These are phyloP conservation scores for Chrysoporthe austroafricana DNA, from an alignment of 2,329 filamentous ascomycete species.

Conservation along the genomic window DNA sequence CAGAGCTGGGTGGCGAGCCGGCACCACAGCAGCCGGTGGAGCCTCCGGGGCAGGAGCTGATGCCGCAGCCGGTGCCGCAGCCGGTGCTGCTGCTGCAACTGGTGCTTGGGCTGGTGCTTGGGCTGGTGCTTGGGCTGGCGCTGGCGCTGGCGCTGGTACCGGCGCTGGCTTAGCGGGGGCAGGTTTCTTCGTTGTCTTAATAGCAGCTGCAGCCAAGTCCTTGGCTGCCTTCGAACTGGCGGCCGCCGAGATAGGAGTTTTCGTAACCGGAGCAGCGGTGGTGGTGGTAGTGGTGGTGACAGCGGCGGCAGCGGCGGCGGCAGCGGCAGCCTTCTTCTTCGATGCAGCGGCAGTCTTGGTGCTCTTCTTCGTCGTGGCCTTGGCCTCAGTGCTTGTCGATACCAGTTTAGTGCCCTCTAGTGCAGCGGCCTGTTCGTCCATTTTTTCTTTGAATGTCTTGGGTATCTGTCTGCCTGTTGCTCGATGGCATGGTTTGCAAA, in stretches of 20 bases:
- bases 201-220: slow-evolving; percentile 8
- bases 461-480: slow-evolving; percentile 25
- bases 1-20: slow-evolving; percentile 11
- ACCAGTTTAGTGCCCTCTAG: slow-evolving; percentile 12
- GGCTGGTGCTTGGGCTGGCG: background rate
- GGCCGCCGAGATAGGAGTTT: slow-evolving; percentile 6
- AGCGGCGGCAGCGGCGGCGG: slow-evolving; percentile 5
- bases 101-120: background rate
- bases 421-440: slow-evolving; percentile 22
- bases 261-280: slow-evolving; percentile 18
- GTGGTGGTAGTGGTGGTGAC: slow-evolving; percentile 1
- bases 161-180: background rate
- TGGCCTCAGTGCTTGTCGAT: slow-evolving; percentile 17
- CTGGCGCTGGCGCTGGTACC: background rate
- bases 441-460: slow-evolving; percentile 23
- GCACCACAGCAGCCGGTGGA: slow-evolving; percentile 2
- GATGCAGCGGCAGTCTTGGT: slow-evolving; percentile 14
- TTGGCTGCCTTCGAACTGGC: slow-evolving; percentile 16
- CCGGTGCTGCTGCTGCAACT: no score
- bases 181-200: slow-evolving; percentile 18
- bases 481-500: slow-evolving; percentile 43
- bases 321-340: slow-evolving; percentile 19
- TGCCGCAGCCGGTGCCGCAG: background rate
- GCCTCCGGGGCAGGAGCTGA: slow-evolving; percentile 4
- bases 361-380: slow-evolving; percentile 20